Percentiles rank a stretch among this genome's conserved stretches.
These are phyloP conservation scores for Leccinum boreale DNA, from an alignment of 768 basidiomycete genomes.

Conservation along the genomic window DNA sequence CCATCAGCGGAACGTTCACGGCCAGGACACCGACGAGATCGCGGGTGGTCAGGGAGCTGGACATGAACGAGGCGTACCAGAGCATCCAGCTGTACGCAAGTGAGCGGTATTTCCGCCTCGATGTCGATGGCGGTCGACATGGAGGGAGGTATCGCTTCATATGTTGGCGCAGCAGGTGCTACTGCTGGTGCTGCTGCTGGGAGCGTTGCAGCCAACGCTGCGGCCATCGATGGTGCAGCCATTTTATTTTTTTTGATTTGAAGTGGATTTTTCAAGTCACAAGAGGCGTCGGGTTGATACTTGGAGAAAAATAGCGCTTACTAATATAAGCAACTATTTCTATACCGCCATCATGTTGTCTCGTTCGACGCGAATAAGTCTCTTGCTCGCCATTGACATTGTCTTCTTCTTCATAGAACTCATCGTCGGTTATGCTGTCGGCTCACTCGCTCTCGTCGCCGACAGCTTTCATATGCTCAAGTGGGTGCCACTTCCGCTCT, in stretches of 20 bases:
- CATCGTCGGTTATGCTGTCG: slow-evolving; percentile 89
- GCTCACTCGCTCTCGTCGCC: slow-evolving; percentile 91
- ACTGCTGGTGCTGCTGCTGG: slow-evolving; percentile 60
- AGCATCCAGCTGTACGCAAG: slow-evolving; percentile 79
- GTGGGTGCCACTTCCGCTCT: slow-evolving; percentile 41
- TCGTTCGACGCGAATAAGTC: slow-evolving; percentile 68
- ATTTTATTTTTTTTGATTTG: slow-evolving; percentile 40
- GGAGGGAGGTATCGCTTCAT: slow-evolving; percentile 87
- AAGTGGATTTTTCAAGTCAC: no score
- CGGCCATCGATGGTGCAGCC: slow-evolving; percentile 86
- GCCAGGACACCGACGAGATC: slow-evolving; percentile 2
- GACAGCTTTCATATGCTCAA: slow-evolving; percentile 99
- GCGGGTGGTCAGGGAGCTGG: background rate
- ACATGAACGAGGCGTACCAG: slow-evolving; percentile 53
- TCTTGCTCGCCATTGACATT: slow-evolving; percentile 81
- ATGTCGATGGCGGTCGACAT: slow-evolving; percentile 94
- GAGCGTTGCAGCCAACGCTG: slow-evolving; percentile 81
- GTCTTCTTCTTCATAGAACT: slow-evolving; percentile 87
- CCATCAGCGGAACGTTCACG: slow-evolving; percentile 15
- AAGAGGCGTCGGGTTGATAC: background rate
- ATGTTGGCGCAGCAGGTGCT: slow-evolving; percentile 59
- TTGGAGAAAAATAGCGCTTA: slow-evolving; percentile 12
- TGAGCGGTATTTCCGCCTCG: slow-evolving; percentile 83
- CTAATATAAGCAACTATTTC: slow-evolving; percentile 10
- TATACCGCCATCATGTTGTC: slow-evolving; percentile 39